Conservation (phyloP, 352 stramenopile genomes). For the Peronosclerospora sorghi region DNA sequence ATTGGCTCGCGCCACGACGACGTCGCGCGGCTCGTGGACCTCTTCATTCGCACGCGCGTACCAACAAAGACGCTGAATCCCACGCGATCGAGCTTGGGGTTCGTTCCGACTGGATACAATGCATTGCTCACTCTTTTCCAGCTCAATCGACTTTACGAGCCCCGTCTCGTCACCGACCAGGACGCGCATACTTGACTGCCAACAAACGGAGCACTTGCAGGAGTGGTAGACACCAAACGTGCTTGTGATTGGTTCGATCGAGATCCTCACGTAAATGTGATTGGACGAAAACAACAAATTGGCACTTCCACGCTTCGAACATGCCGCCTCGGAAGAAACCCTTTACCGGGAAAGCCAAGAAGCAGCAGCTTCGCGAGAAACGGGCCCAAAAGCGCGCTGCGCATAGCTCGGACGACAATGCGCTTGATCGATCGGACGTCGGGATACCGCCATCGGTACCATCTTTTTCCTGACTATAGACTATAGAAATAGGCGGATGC, state of each 20-base stretch:
- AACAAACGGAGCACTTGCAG: slow-evolving; percentile 1
- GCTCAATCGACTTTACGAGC: slow-evolving; percentile 68
- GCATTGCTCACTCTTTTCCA: slow-evolving; percentile 60
- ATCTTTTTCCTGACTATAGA: background rate
- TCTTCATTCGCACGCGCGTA: slow-evolving; percentile 39
- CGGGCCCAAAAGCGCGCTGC: slow-evolving; percentile 47
- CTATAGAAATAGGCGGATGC: background rate
- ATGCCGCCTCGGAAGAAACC: slow-evolving; percentile 56
- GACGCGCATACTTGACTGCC: slow-evolving; percentile 67
- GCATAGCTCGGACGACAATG: slow-evolving; percentile 12
- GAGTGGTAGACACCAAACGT: slow-evolving; percentile 6
- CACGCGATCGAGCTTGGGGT: slow-evolving; percentile 33
- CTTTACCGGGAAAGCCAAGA: slow-evolving; percentile 84
- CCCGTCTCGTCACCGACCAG: slow-evolving; percentile 74
- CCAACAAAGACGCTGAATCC: slow-evolving; percentile 49
- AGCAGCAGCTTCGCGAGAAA: slow-evolving; percentile 78
- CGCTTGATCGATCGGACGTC: background rate
- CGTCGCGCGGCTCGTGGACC: slow-evolving; percentile 25
- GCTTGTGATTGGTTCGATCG: slow-evolving; percentile 1
- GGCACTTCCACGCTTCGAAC: too few relatives aligned
- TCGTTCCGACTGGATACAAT: slow-evolving; percentile 36
- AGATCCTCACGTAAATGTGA: too few relatives aligned
- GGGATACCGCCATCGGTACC: background rate
- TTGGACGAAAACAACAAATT: too few relatives aligned
- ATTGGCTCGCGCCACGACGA: slow-evolving; percentile 48